Evolutionary conservation across 345 rosid genomes (phyloP).

Genomic region (Bruguiera gymnorhiza): DNA sequence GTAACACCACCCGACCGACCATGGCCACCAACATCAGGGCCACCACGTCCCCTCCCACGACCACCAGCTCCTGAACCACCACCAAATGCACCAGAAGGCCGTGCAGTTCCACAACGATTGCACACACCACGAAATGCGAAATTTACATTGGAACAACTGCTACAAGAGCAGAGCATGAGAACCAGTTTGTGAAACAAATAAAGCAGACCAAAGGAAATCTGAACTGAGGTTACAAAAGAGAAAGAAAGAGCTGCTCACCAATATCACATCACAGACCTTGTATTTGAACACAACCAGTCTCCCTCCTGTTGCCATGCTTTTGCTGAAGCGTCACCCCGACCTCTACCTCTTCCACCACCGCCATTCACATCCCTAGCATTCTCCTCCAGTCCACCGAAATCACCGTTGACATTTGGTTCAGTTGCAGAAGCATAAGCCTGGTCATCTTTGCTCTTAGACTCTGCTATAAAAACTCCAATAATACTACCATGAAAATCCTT

Average conservation of each 20-base stretch:
- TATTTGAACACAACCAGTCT: constrained; percentile 98
- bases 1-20: constrained; percentile 57
- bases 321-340: constrained; percentile 66
- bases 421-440: constrained; percentile 20
- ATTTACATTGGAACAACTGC: constrained; percentile 95
- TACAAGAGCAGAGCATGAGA: constrained; percentile 33
- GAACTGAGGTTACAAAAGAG: constrained; percentile 37
- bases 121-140: constrained; percentile 98
- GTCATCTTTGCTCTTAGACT: constrained; percentile 62
- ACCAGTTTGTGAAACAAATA: constrained; percentile 11
- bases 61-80: constrained; percentile 71
- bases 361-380: constrained; percentile 40
- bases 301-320: constrained; percentile 97
- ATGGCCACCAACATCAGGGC: constrained; percentile 41
- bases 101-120: constrained; percentile 91
- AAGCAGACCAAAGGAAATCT: not conserved
- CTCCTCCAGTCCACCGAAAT: constrained; percentile 50
- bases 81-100: constrained; percentile 85
- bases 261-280: constrained; percentile 99
- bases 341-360: constrained; percentile 69
- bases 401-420: constrained; percentile 37
- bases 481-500: constrained; percentile 87
- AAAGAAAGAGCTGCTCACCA: constrained; percentile 97
- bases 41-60: constrained; percentile 80
- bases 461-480: constrained; percentile 79